Conservation (phyloP, 1,284 basidiomycete species). For the Cronartium quercuum region DNA sequence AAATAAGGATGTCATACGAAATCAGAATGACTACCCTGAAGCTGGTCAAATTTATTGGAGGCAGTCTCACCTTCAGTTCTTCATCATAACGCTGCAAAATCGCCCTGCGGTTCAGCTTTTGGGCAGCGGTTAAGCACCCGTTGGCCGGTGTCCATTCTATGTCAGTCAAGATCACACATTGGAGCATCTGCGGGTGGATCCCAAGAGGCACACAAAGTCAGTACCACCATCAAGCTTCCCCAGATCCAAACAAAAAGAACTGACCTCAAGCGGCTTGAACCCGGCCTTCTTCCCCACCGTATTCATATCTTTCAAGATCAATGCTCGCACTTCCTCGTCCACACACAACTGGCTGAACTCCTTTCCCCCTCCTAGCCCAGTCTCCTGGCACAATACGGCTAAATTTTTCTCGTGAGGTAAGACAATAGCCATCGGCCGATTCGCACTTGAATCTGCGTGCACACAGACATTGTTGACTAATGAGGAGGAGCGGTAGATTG, state of each 20-base stretch:
- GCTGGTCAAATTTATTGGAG: not conserved
- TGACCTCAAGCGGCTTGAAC: slow-evolving; percentile 70
- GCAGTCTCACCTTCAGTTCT: slow-evolving; percentile 1
- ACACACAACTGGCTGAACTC: slow-evolving; percentile 58
- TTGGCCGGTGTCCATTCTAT: slow-evolving; percentile 92
- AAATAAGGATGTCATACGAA: no score
- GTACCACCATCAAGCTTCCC: not conserved
- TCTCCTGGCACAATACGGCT: slow-evolving; percentile 52
- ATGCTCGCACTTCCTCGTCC: slow-evolving; percentile 57
- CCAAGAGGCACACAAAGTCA: no score
- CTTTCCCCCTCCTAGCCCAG: slow-evolving; percentile 45
- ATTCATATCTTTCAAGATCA: slow-evolving; percentile 75
- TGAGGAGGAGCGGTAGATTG: slow-evolving; percentile 70
- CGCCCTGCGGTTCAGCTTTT: slow-evolving; percentile 47
- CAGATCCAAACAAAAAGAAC: not conserved
- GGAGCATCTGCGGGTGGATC: slow-evolving; percentile 53
- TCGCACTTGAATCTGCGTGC: slow-evolving; percentile 71
- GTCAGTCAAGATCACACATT: slow-evolving; percentile 68
- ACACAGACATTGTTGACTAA: slow-evolving; percentile 80
- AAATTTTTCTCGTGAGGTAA: slow-evolving; percentile 68
- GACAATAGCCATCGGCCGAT: slow-evolving; percentile 65
- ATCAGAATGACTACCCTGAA: no score
- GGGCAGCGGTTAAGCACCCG: slow-evolving; percentile 79
- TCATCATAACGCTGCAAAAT: slow-evolving; percentile 17
- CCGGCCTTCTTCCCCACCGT: slow-evolving; percentile 73